Conservation (phyloP, 192 early-diverging fungal genomes). For the Backusella circina region DNA sequence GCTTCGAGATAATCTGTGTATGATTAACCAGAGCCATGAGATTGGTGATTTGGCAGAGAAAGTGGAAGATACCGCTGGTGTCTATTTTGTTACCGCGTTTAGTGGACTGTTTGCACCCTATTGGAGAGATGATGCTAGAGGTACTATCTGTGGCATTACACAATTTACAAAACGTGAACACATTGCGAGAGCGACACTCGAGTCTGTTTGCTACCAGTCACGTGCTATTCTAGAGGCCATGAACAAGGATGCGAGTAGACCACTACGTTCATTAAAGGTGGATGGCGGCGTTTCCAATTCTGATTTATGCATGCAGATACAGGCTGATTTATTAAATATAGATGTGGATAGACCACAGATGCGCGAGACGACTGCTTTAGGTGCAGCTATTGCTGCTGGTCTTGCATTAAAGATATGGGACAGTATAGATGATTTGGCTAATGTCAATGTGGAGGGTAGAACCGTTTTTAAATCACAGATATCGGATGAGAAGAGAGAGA, state of each 20-base stretch:
- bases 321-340: slow-evolving; percentile 80
- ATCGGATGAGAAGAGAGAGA: slow-evolving; percentile 51
- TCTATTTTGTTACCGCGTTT: slow-evolving; percentile 96
- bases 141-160: slow-evolving; percentile 82
- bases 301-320: slow-evolving; percentile 89
- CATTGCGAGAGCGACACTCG: slow-evolving; percentile 83
- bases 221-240: slow-evolving; percentile 87
- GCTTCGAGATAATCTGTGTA: slow-evolving; percentile 82
- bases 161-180: slow-evolving; percentile 85
- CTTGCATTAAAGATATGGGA: slow-evolving; percentile 68
- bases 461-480: slow-evolving; percentile 47
- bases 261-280: slow-evolving; percentile 75
- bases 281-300: slow-evolving; percentile 95
- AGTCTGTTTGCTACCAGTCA: slow-evolving; percentile 89
- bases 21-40: slow-evolving; percentile 69
- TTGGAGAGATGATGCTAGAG: slow-evolving; percentile 90
- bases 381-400: slow-evolving; percentile 88
- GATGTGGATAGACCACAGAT: slow-evolving; percentile 79
- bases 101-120: slow-evolving; percentile 92
- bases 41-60: slow-evolving; percentile 66
- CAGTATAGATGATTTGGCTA: slow-evolving; percentile 47
- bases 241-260: slow-evolving; percentile 70
- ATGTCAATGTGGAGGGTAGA: slow-evolving; percentile 46
- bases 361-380: slow-evolving; percentile 90
- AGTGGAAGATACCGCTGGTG: slow-evolving; percentile 76